phyloP scores from a whole-genome alignment of 805 yeast genomes.

The Pichia thaimueangensis region DNA sequence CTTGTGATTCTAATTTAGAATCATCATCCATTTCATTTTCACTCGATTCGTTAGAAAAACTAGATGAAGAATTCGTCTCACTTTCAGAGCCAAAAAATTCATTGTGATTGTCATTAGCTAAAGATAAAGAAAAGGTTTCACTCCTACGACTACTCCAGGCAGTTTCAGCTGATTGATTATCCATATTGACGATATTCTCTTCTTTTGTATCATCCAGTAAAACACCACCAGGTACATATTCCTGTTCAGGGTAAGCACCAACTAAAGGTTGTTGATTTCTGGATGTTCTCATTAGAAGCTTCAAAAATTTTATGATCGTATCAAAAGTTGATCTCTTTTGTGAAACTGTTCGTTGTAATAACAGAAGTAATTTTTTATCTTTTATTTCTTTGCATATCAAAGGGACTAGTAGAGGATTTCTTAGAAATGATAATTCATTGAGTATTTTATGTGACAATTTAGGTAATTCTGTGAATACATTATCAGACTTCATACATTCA shows the following conservation, averaged over 20 bases:
- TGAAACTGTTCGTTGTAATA: not conserved
- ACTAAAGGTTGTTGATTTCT: conserved; percentile 8
- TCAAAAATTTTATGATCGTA: conserved; percentile 6
- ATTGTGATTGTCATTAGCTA: too few species aligned
- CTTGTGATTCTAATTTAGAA: not conserved
- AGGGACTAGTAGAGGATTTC: conserved; percentile 3
- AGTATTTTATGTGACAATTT: not conserved
- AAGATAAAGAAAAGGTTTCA: too few species aligned
- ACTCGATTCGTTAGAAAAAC: too few species aligned
- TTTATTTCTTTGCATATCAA: not conserved
- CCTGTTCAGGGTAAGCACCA: conserved; percentile 11
- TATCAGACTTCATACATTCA: not conserved
- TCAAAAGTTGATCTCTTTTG: conserved; percentile 3
- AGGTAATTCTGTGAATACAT: not conserved
- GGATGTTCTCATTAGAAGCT: conserved; percentile 9
- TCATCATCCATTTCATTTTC: conserved; percentile 4
- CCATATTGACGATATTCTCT: not conserved
- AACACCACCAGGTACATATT: conserved; percentile 8
- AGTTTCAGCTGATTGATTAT: too few species aligned
- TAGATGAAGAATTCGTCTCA: too few species aligned
- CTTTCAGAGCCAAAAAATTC: too few species aligned
- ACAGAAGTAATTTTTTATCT: not conserved
- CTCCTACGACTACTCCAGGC: too few species aligned
- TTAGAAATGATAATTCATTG: conserved; percentile 4
- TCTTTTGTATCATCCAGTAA: not conserved